Conservation (phyloP, 1,284 basidiomycete genomes). For the Malassezia nana region DNA sequence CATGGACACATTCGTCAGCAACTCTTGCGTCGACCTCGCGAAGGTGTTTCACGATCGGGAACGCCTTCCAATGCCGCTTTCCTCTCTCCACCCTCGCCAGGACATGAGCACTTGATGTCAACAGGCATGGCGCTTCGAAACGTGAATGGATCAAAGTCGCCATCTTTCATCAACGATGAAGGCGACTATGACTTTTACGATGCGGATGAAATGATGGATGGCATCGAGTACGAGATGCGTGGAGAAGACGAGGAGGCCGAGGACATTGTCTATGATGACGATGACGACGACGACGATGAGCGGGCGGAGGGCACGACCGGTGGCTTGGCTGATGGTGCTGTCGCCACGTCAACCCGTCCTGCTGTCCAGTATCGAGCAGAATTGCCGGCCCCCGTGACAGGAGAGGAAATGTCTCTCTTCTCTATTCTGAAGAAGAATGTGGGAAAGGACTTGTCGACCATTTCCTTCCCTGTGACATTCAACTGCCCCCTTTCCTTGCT, state of each 20-base stretch:
- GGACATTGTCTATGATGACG: conserved; percentile 26
- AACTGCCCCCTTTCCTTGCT: conserved; percentile 46
- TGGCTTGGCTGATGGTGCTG: neutral
- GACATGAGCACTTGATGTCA: neutral
- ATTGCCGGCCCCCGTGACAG: conserved; percentile 56
- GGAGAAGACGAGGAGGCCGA: conserved; percentile 26
- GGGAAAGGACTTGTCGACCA: conserved; percentile 47
- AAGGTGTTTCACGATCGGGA: neutral
- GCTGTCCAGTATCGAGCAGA: conserved; percentile 44
- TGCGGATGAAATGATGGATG: conserved; percentile 21
- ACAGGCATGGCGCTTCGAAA: neutral
- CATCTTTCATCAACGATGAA: conserved; percentile 1
- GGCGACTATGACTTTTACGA: conserved; percentile 31
- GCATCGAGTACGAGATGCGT: conserved; percentile 16
- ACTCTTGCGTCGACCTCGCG: neutral
- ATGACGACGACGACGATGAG: conserved; percentile 25
- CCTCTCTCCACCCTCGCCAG: neutral
- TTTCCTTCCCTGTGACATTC: conserved; percentile 48
- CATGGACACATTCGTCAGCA: conserved; percentile 8
- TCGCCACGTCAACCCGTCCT: neutral
- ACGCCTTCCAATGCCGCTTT: neutral
- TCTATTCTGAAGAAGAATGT: conserved; percentile 82
- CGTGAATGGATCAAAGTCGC: neutral
- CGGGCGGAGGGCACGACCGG: conserved; percentile 25
- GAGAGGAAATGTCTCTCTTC: conserved; percentile 78